Evolutionary conservation across 352 stramenopile species (phyloP), one percentile per base, ranked within the genome.

Genomic region (Nothophytophthora sp.): DNA sequence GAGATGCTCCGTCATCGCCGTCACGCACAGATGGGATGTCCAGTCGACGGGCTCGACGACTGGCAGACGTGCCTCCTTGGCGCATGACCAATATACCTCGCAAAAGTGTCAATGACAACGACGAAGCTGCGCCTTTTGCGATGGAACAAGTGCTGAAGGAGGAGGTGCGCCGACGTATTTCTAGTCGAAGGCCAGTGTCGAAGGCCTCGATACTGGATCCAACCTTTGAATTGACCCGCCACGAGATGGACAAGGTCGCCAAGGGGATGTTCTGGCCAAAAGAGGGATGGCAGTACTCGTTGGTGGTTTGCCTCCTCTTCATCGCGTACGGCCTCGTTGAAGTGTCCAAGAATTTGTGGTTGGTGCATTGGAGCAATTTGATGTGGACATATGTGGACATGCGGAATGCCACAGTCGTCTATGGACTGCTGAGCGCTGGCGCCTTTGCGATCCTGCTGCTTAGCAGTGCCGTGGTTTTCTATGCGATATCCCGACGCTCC

Each of bases 351-450:
- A 74, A 67, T 19, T 60, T 74, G 35, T 74, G 64, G 63, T 13
- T 75, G 25, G 50, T 72, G 19, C 50, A 72, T 37, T 77, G 67
- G 67, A 74, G 60, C 50, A 67, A 63, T 15, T 44, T 70, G 52
- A 36, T 33, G 2, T 54, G 44, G 40, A 60, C 46, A 4, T 60
- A 44, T 10, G 1, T 50, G 10, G 35, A 67, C 15, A 73, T 73
- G 67, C 65, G 43, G 27, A 55, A 65, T n/a, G 53, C 60, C 8
- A 69, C 54, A 1, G 37, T 59, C 0, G 44, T 74, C 3, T 77
- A 77, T 20, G 60, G 51, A 12, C 10, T 58, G 28, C 52, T 77
- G 6, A 72, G 63, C 42, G 36, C 51, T 12, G 51, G 44, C 4
- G 36, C 66, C 12, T 76, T 76, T 15, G 28, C 47, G 2, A 22